Conservation (phyloP, 1,284 basidiomycete genomes). For the Agaricales sp. region DNA sequence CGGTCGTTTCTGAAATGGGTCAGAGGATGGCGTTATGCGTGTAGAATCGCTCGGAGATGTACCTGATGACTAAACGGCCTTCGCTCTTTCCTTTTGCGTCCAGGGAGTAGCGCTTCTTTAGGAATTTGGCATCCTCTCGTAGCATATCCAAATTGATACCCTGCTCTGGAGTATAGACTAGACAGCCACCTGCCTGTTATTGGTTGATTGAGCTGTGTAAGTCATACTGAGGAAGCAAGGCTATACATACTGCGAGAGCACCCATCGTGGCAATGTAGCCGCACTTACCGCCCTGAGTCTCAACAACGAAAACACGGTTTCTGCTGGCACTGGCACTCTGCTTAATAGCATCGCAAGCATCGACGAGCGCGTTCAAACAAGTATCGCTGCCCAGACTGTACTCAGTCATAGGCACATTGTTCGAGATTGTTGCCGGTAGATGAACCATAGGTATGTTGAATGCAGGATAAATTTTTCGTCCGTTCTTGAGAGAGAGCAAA, state of each 20-base stretch:
- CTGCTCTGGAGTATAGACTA: slow-evolving; percentile 91
- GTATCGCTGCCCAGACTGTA: slow-evolving; percentile 94
- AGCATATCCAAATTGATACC: slow-evolving; percentile 82
- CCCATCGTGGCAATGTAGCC: slow-evolving; percentile 95
- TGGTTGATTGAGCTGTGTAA: slow-evolving; percentile 6
- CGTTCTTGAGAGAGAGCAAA: slow-evolving; percentile 71
- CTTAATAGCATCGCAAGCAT: slow-evolving; percentile 96
- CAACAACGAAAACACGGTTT: slow-evolving; percentile 95
- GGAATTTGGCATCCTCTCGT: slow-evolving; percentile 80
- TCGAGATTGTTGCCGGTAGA: slow-evolving; percentile 91
- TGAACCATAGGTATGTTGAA: slow-evolving; percentile 93
- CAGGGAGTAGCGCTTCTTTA: slow-evolving; percentile 78
- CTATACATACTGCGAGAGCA: slow-evolving; percentile 73
- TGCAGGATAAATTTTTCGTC: slow-evolving; percentile 74
- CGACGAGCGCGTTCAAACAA: slow-evolving; percentile 92
- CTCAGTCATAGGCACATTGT: slow-evolving; percentile 97
- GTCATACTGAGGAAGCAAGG: slow-evolving; percentile 1
- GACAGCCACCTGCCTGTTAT: slow-evolving; percentile 73
- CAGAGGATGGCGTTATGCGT: no score
- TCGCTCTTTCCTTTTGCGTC: slow-evolving; percentile 88
- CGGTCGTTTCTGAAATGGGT: slow-evolving; percentile 73
- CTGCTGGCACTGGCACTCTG: slow-evolving; percentile 94
- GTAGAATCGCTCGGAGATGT: no score
- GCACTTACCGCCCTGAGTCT: slow-evolving; percentile 95
- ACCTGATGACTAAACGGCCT: slow-evolving; percentile 89